Evolutionary conservation across 345 rosid genomes (phyloP).

Genomic region (Hirschfeldia incana): DNA sequence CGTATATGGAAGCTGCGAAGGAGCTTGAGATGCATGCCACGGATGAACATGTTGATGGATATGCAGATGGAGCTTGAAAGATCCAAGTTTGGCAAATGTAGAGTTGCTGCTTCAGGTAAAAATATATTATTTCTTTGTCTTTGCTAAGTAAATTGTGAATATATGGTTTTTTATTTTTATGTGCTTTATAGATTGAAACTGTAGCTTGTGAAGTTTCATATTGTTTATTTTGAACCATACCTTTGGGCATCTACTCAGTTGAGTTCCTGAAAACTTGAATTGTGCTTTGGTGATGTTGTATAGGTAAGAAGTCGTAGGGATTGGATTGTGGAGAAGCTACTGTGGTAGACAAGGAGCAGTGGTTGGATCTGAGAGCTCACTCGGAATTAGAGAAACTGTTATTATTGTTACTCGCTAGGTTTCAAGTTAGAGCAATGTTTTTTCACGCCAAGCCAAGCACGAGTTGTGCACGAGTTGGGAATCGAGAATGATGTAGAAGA

Average conservation of each 20-base stretch:
- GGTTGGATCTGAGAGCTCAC: background rate
- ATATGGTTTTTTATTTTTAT: no score
- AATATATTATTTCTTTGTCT: background rate
- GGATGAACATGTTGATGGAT: conserved; percentile 71
- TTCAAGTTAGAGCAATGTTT: conserved; percentile 26
- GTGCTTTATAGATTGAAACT: no score
- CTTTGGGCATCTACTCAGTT: background rate
- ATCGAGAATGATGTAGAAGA: no score
- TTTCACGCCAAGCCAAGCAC: background rate
- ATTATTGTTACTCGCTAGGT: conserved; percentile 34
- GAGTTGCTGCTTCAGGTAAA: conserved; percentile 36
- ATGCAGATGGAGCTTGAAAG: conserved; percentile 68
- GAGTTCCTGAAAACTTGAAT: conserved; percentile 3
- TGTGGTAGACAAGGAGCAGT: conserved; percentile 15
- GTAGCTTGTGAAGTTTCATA: no score
- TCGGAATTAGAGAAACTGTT: conserved; percentile 32
- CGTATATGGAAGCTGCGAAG: conserved; percentile 59
- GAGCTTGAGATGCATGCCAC: conserved; percentile 67
- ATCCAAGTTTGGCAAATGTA: conserved; percentile 43
- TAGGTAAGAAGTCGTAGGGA: conserved; percentile 35
- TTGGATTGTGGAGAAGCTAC: conserved; percentile 31
- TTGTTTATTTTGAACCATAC: no score
- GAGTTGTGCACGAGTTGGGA: no score
- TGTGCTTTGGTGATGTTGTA: conserved; percentile 12
- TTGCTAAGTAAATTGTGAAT: background rate